Base-by-base conservation (phyloP, 1,139 yeast genomes). In the Blastobotrys malaysiensis region DNA sequence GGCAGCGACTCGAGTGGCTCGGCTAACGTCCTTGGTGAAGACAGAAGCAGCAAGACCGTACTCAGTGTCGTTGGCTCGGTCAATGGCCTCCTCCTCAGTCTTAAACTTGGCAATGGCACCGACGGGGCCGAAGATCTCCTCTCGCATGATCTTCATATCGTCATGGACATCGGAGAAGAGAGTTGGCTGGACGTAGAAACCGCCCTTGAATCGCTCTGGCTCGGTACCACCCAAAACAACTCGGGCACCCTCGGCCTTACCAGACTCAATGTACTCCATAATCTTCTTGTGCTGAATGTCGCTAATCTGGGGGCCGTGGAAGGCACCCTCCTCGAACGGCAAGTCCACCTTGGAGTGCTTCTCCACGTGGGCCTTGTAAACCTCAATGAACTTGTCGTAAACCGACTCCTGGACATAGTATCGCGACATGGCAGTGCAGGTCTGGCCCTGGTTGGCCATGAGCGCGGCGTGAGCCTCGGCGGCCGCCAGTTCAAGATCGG, bases 41-140 rank as follows among this genome's bases (percentile, higher is more conserved):
- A 88, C 77, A 61, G 93, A 89, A 48, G 95, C 89, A 65, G 90
- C 95, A 65, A 88, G 79, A 65, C 95, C 96, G 67, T 86, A 88
- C 49, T 76, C 77, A 22, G 90, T 77, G 67, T 83, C 83, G 69
- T 88, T 88, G 55, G 95, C 95, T 63, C 79, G 73, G 54, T 72
- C 71, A 50, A 88, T 71, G 43, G 82, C 95, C 53, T 88, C 93
- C 57, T 84, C 88, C 59, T 80, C 83, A 48, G 86, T 80, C 54
- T 74, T 73, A 72, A 88, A 88, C 69, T 82, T 83, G 59, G 84
- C 76, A 50, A 86, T 74, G 18, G 88, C 80, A 48, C 86, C 88
- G 51, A 88, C 95, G n/a, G 96, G 96, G 26, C 96, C 96, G 65
- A 88, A 88, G 61, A 88, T 88, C 71, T 84, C 90, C 63, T 84